These are phyloP conservation scores for Trichoderma sp. DNA, from an alignment of 2,329 filamentous ascomycete genomes.

Conservation along the genomic window DNA sequence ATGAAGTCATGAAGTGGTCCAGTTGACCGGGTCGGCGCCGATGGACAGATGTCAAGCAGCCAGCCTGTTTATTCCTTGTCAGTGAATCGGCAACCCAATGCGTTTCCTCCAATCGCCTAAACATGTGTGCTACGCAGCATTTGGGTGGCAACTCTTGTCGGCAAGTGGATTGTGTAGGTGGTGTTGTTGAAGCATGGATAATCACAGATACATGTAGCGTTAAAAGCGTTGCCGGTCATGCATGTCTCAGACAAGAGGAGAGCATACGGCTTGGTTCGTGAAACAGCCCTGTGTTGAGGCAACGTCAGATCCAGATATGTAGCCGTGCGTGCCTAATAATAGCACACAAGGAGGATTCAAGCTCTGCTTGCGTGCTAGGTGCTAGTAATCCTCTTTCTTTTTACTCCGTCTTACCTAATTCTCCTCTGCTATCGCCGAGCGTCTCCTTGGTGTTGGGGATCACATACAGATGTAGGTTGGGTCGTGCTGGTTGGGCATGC, in stretches of 20 bases:
- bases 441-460: background rate
- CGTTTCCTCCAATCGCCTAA: background rate
- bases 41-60: background rate
- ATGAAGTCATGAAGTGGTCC: background rate
- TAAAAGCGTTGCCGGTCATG: background rate
- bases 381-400: background rate
- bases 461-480: background rate
- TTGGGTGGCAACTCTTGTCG: conserved; percentile 13
- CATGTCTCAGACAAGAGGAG: background rate
- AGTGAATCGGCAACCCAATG: background rate
- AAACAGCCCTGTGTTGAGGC: background rate
- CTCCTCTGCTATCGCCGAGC: background rate
- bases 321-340: background rate
- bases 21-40: background rate
- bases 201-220: background rate
- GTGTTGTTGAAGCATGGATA: background rate
- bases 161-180: conserved; percentile 1
- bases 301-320: background rate
- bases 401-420: background rate
- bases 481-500: background rate
- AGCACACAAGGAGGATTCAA: background rate
- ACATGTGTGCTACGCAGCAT: background rate
- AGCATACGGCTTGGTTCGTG: background rate
- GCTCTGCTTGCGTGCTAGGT: background rate
- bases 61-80: background rate